Evolutionary conservation across 495 filamentous ascomycete genomes (phyloP).

Genomic region (Hypoxylon intermedium): DNA sequence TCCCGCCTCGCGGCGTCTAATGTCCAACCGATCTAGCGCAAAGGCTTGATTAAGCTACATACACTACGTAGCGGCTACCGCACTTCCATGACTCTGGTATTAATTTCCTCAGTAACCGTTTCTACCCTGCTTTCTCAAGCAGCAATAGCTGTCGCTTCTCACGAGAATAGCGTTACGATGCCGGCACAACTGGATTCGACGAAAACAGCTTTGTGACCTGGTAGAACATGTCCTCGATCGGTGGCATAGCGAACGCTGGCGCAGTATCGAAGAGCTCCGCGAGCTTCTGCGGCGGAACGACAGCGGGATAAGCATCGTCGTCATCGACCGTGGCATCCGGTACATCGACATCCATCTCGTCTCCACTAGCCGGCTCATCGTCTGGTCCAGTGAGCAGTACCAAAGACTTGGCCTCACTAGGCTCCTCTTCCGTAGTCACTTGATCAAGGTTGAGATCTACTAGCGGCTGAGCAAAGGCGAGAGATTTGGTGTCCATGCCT

Average conservation of each 20-base stretch:
- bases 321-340: constrained; percentile 42
- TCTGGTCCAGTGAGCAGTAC: constrained; percentile 44
- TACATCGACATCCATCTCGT: constrained; percentile 53
- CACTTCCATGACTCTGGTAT: no score
- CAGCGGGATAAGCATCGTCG: constrained; percentile 52
- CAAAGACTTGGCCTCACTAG: constrained; percentile 18
- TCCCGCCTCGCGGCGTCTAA: no score
- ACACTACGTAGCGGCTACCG: no score
- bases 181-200: constrained; percentile 47
- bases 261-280: constrained; percentile 75
- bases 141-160: not conserved
- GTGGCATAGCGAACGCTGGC: constrained; percentile 77
- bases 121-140: not conserved
- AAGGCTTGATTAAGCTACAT: no score
- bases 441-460: constrained; percentile 55
- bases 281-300: constrained; percentile 70
- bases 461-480: constrained; percentile 57
- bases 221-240: constrained; percentile 78
- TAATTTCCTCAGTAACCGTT: no score
- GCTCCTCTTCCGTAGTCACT: constrained; percentile 20
- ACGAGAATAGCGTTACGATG: not conserved
- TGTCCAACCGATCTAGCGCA: no score
- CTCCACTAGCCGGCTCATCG: constrained; percentile 57
- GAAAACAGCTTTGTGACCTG: constrained; percentile 70
- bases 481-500: constrained; percentile 53